Percentiles rank a stretch among this genome's conserved stretches.
phyloP scores from a whole-genome alignment of 768 basidiomycete genomes.

The Leccinellum luteum region DNA sequence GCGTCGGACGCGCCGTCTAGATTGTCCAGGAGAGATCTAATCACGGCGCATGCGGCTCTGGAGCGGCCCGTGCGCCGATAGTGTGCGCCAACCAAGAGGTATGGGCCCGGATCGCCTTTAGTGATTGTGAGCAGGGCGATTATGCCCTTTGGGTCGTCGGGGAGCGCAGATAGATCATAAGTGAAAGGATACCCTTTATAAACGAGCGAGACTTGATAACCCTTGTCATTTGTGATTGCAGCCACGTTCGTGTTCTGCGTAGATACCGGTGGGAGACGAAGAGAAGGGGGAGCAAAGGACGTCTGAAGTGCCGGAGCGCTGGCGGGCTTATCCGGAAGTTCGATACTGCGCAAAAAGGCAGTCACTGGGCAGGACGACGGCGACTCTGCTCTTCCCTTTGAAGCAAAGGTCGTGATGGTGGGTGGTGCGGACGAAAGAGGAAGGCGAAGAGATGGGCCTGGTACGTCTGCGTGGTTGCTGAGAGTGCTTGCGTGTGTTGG shows the following conservation, averaged over 20 bases:
- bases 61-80: slow-evolving; percentile 34
- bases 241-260: slow-evolving; percentile 1
- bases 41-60: slow-evolving; percentile 27
- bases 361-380: slow-evolving; percentile 20
- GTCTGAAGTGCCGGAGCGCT: slow-evolving; percentile 10
- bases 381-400: slow-evolving; percentile 4
- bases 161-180: slow-evolving; percentile 28
- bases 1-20: slow-evolving; percentile 4
- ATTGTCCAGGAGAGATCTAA: slow-evolving; percentile 24
- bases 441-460: slow-evolving; percentile 14
- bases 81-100: slow-evolving; percentile 30
- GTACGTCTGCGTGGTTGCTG: slow-evolving; percentile 9
- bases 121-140: slow-evolving; percentile 27
- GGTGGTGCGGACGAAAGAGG: slow-evolving; percentile 10
- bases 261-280: slow-evolving; percentile 13
- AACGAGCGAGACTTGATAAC: slow-evolving; percentile 22
- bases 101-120: slow-evolving; percentile 31
- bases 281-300: slow-evolving; percentile 11
- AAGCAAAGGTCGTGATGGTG: not conserved
- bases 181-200: slow-evolving; percentile 29
- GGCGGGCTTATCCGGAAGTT: slow-evolving; percentile 19
- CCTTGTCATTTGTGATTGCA: slow-evolving; percentile 3
- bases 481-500: slow-evolving; percentile 5
- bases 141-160: slow-evolving; percentile 29
- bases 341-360: slow-evolving; percentile 24